A percentile compares a stretch with the other conserved stretches of the same genome.
These are phyloP conservation scores for Eurotiales sp. DNA, from an alignment of 2,329 filamentous ascomycete species.

Conservation along the genomic window DNA sequence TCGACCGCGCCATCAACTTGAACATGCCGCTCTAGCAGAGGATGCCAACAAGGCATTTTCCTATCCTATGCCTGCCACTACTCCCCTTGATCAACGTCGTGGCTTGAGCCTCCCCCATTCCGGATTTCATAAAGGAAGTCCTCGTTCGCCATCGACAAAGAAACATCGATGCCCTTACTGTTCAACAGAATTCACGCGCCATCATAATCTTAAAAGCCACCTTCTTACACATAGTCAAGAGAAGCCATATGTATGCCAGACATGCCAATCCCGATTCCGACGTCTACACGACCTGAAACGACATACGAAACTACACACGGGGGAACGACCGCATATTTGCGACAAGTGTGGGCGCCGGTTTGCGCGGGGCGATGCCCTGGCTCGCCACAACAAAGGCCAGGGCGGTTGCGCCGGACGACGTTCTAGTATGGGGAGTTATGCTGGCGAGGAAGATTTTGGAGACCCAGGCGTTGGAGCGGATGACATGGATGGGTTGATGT, in stretches of 20 bases:
- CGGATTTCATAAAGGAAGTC: conserved; percentile 53
- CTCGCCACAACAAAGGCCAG: conserved; percentile 90
- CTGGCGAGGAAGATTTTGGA: conserved; percentile 67
- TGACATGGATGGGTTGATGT: conserved; percentile 64
- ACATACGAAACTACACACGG: conserved; percentile 93
- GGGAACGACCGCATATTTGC: conserved; percentile 91
- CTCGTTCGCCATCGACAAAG: conserved; percentile 72
- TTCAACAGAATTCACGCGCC: conserved; percentile 91
- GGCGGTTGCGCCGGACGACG: conserved; percentile 91
- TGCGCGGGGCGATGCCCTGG: conserved; percentile 89
- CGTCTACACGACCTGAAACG: conserved; percentile 92
- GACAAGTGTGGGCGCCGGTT: conserved; percentile 93
- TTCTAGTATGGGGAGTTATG: conserved; percentile 79
- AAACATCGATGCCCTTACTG: conserved; percentile 97
- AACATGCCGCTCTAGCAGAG: conserved; percentile 26
- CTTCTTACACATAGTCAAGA: conserved; percentile 96
- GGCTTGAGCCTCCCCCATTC: conserved; percentile 58
- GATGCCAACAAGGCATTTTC: conserved; percentile 56
- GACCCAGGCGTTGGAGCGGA: conserved; percentile 46
- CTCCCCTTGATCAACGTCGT: conserved; percentile 50
- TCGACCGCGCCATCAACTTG: conserved; percentile 30
- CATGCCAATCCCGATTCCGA: conserved; percentile 89
- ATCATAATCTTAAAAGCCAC: conserved; percentile 97
- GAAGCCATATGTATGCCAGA: conserved; percentile 91
- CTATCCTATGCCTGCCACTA: conserved; percentile 57